Percentiles rank a stretch among this genome's conserved stretches.
Conservation (phyloP, 164 flowering plant species). For the Macadamia tetraphylla region DNA sequence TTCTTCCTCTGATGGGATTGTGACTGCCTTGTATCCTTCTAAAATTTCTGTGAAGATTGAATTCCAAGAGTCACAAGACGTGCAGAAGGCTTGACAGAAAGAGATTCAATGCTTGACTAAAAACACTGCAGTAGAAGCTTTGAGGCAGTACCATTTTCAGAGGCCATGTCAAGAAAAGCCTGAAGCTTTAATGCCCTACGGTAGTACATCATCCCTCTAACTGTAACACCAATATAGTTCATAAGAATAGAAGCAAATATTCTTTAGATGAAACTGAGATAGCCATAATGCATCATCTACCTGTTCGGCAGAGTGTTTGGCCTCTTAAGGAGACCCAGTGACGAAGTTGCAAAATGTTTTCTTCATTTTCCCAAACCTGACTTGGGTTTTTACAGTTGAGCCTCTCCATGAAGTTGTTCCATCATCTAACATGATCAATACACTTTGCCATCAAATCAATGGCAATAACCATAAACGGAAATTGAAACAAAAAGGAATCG, state of each 20-base stretch:
- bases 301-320: constrained; percentile 81
- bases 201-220: constrained; percentile 99
- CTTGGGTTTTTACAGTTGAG: constrained; percentile 53
- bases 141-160: constrained; percentile 47
- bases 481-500: background rate
- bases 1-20: constrained; percentile 67
- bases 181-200: constrained; percentile 89
- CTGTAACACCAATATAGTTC: constrained; percentile 36
- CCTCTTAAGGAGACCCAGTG: constrained; percentile 58
- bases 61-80: constrained; percentile 10
- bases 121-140: background rate
- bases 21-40: constrained; percentile 81
- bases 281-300: constrained; percentile 23
- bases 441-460: constrained; percentile 4
- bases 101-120: background rate
- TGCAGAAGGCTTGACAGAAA: background rate
- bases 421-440: constrained; percentile 51
- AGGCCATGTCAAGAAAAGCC: constrained; percentile 97
- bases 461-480: background rate
- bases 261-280: background rate
- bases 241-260: background rate
- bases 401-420: constrained; percentile 92
- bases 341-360: constrained; percentile 59
- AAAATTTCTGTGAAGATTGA: constrained; percentile 54
- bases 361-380: constrained; percentile 79